Conservation (phyloP, 2,329 filamentous ascomycete genomes). For the Venturiaceae sp. region DNA sequence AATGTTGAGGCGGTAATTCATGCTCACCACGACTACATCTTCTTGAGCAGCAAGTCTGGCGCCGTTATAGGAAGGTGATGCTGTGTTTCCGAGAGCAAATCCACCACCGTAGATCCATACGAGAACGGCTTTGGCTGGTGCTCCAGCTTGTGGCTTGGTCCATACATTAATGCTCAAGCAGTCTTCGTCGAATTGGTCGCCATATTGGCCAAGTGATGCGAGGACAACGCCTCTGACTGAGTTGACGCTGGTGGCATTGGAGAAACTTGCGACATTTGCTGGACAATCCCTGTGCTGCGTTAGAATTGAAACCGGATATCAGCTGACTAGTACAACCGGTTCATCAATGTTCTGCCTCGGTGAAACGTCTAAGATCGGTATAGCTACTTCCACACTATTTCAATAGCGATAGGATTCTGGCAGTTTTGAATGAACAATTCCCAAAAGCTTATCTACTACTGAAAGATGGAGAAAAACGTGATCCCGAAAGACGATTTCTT, state of each 20-base stretch:
- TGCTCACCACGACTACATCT: constrained; percentile 20
- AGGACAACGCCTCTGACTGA: not conserved
- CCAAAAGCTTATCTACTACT: too few relatives aligned
- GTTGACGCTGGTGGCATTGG: not conserved
- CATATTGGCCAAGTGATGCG: not conserved
- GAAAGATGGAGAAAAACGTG: too few relatives aligned
- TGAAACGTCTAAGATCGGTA: too few relatives aligned
- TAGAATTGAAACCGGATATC: too few relatives aligned
- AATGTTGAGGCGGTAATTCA: constrained; percentile 14
- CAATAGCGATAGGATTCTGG: too few relatives aligned
- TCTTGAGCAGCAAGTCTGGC: constrained; percentile 19
- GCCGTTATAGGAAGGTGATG: constrained; percentile 15
- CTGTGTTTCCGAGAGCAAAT: not conserved
- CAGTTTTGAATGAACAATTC: too few relatives aligned
- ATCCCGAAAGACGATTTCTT: too few relatives aligned
- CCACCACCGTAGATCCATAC: not conserved
- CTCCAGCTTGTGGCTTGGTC: constrained; percentile 6
- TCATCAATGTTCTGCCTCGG: too few relatives aligned
- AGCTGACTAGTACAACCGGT: too few relatives aligned
- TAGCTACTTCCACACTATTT: too few relatives aligned
- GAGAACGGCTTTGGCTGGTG: not conserved
- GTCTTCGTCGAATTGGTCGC: not conserved
- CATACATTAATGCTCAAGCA: constrained; percentile 7
- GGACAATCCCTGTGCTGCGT: not conserved
- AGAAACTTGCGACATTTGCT: not conserved